These are phyloP conservation scores for Stachybotrys chlorohalonatus DNA, from an alignment of 2,329 filamentous ascomycete genomes.

Conservation along the genomic window DNA sequence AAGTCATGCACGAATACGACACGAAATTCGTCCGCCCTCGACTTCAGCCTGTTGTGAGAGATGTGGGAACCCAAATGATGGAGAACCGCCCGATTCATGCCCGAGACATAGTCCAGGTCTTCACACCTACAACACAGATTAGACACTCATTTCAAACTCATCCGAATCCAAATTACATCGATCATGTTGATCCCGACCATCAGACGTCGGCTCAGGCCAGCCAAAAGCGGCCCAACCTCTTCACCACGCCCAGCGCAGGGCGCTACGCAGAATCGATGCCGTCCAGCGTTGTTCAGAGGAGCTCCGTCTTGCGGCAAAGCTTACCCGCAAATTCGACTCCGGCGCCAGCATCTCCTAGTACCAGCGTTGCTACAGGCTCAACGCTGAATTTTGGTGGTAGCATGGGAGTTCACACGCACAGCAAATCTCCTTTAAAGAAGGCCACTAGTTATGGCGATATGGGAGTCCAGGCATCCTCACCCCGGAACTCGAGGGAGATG, in stretches of 20 bases:
- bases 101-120: slow-evolving; percentile 35
- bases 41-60: slow-evolving; percentile 68
- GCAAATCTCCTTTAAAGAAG: slow-evolving; percentile 77
- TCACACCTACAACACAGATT: slow-evolving; percentile 52
- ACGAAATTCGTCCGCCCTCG: slow-evolving; percentile 89
- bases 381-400: slow-evolving; percentile 53
- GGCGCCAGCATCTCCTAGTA: slow-evolving; percentile 13
- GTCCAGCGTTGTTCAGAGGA: slow-evolving; percentile 10
- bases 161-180: slow-evolving; percentile 65
- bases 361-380: slow-evolving; percentile 10
- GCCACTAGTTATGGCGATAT: slow-evolving; percentile 53
- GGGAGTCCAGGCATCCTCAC: slow-evolving; percentile 30
- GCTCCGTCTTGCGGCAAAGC: slow-evolving; percentile 21
- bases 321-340: slow-evolving; percentile 23
- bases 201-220: not conserved
- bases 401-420: slow-evolving; percentile 71
- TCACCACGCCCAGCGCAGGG: not conserved
- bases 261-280: not conserved
- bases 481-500: slow-evolving; percentile 54
- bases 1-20: slow-evolving; percentile 93
- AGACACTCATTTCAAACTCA: slow-evolving; percentile 72
- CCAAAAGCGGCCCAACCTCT: not conserved
- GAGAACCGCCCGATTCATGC: slow-evolving; percentile 31
- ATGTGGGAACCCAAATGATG: slow-evolving; percentile 73
- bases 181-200: slow-evolving; percentile 38